phyloP scores from a whole-genome alignment of 495 filamentous ascomycete genomes.

The Xylaria castorea region DNA sequence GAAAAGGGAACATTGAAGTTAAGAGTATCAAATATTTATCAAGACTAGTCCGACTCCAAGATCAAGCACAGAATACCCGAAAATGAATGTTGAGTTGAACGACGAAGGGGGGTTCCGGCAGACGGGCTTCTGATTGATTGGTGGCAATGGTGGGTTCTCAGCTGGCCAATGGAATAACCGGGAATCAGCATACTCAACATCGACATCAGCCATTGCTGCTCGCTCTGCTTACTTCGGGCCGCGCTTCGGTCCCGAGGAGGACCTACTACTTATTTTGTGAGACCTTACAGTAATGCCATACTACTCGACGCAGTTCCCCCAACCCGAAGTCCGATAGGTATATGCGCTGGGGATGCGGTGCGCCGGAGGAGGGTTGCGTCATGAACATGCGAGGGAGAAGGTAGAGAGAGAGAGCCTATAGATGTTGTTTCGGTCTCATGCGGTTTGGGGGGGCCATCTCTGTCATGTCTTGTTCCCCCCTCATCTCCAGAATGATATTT shows the following conservation, averaged over 20 bases:
- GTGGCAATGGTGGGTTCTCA: not conserved
- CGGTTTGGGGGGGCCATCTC: not conserved
- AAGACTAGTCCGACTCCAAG: not conserved
- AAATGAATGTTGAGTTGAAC: no score
- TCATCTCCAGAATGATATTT: not conserved
- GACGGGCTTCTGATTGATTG: no score
- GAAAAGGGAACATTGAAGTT: not conserved
- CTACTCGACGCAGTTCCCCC: conserved; percentile 18
- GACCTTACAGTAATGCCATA: not conserved
- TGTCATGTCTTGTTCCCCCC: not conserved
- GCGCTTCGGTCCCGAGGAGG: conserved; percentile 20
- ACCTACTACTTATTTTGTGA: not conserved
- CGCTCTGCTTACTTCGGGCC: conserved; percentile 1
- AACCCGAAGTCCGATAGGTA: conserved; percentile 18
- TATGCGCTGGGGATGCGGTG: not conserved
- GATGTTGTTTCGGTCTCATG: not conserved
- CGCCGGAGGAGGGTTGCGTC: conserved; percentile 10
- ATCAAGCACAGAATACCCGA: no score
- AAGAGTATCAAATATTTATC: not conserved
- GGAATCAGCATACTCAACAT: not conserved
- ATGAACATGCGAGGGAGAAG: conserved; percentile 5
- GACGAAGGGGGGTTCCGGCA: no score
- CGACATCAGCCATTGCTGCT: not conserved
- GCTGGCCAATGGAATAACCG: not conserved
- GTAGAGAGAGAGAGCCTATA: not conserved